phyloP scores from a whole-genome alignment of 2,329 filamentous ascomycete species.

The Ceratocystiopsis minuta region DNA sequence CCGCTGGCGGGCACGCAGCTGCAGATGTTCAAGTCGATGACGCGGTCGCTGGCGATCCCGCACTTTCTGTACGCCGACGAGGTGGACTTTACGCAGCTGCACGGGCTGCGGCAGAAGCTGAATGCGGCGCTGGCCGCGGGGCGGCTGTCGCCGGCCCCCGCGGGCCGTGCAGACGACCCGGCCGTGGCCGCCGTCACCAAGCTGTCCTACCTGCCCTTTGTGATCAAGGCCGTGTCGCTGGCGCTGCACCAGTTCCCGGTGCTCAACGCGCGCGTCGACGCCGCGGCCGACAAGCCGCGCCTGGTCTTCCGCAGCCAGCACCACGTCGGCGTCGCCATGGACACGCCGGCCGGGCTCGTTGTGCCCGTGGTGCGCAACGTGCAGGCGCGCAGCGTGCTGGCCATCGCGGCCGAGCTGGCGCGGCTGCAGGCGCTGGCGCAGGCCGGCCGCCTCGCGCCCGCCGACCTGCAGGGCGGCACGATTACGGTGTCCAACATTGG shows the following conservation, averaged over 20 bases:
- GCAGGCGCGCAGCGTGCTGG: conserved; percentile 53
- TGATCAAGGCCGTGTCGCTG: conserved; percentile 86
- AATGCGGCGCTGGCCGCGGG: conserved; percentile 39
- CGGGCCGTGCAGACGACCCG: not conserved
- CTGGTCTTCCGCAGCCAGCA: conserved; percentile 68
- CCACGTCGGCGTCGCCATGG: conserved; percentile 92
- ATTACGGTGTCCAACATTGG: conserved; percentile 96
- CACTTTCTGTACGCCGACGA: conserved; percentile 93
- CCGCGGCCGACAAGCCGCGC: conserved; percentile 38
- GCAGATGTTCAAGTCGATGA: conserved; percentile 98
- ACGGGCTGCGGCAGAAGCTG: conserved; percentile 52
- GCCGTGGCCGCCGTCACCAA: conserved; percentile 33
- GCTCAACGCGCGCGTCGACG: conserved; percentile 71
- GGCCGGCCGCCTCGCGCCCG: conserved; percentile 53
- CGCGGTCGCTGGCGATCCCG: conserved; percentile 71
- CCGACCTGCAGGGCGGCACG: conserved; percentile 70
- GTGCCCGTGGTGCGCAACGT: conserved; percentile 87
- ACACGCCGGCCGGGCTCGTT: conserved; percentile 72
- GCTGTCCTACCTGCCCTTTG: conserved; percentile 81
- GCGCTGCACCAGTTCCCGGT: conserved; percentile 66
- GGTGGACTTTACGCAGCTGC: conserved; percentile 62
- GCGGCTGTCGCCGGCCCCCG: conserved; percentile 11
- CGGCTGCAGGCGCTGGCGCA: conserved; percentile 57
- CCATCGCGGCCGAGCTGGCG: conserved; percentile 58
- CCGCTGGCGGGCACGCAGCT: conserved; percentile 62